Evolutionary conservation across 2,329 filamentous ascomycete genomes (phyloP), one percentile per base, ranked within the genome.

Genomic region (Claviceps purpurea): DNA sequence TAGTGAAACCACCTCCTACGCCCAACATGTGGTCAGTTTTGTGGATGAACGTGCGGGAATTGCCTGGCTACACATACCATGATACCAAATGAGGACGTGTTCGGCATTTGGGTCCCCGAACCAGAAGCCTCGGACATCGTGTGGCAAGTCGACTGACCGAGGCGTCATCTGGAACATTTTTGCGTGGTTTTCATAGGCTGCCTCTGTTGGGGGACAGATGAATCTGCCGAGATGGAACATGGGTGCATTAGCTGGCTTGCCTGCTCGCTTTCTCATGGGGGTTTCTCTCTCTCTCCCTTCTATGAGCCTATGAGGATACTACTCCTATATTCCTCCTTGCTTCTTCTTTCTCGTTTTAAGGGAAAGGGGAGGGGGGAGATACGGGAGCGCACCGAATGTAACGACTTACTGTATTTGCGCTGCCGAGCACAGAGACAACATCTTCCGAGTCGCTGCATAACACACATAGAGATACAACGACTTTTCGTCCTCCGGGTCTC

Each of bases 71-170:
- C 4, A 46, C 55, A 42, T 42, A 59, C 57, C 58, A 16, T 59
- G 58, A 47, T 55, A 59, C 58, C 58, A 59, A 38, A 59, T 47
- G 5, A 59, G 50, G 8, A 59, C 58, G 11, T 55, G 47, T 13
- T 52, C 44, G 2, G 58, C 57, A 26, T 56, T 47, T 41, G 55
- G 53, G 48, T 58, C 49, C 6, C 58, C 57, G 2, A 59, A 55
- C 58, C 58, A 59, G 39, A 57, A 55, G 34, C 56, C 58, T 46
- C 56, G 51, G 1, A 50, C 57, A 6, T 55, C 57, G 49, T 58
- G 52, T 4, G 22, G 42, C 10, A 58, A 47, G 18, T 57, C 57
- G 8, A 59, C 49, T 5, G 52, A 54, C 10, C 54, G 49, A 3
- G 50, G 51, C 38, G 50, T 14, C 8, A 56, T 24, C 1, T 51